These are phyloP conservation scores for Phycomyces blakesleeanus DNA, from an alignment of 192 early-diverging fungal species.

Conservation along the genomic window DNA sequence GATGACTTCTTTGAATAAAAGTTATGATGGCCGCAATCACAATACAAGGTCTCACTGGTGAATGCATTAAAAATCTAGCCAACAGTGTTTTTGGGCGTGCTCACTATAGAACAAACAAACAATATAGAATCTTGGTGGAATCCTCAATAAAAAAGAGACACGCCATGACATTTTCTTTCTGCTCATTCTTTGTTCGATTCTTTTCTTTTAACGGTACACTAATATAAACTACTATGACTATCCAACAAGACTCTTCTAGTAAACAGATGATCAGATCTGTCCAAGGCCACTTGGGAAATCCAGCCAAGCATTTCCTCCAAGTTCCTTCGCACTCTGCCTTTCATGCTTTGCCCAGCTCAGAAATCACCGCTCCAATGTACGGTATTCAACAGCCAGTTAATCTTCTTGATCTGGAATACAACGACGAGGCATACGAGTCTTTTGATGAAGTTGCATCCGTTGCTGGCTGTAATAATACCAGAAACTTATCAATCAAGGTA, in stretches of 20 bases:
- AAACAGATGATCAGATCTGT: background rate
- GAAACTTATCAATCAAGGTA: no score
- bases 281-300: background rate
- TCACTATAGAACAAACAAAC: background rate
- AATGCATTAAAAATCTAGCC: conserved; percentile 3
- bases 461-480: background rate
- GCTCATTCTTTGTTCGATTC: background rate
- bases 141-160: background rate
- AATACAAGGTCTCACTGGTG: background rate
- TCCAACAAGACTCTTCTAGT: background rate
- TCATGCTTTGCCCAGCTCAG: background rate
- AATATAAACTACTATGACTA: background rate
- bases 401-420: background rate
- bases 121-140: background rate
- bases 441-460: background rate
- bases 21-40: background rate
- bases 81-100: background rate
- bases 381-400: background rate
- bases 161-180: background rate
- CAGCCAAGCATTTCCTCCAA: background rate
- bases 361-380: background rate
- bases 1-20: conserved; percentile 23
- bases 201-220: background rate
- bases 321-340: background rate
- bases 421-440: background rate